Percentiles rank a stretch among this genome's conserved stretches.
Evolutionary conservation across 208 protist genomes (phyloP).

Genomic region (Trypanosoma rangeli): DNA sequence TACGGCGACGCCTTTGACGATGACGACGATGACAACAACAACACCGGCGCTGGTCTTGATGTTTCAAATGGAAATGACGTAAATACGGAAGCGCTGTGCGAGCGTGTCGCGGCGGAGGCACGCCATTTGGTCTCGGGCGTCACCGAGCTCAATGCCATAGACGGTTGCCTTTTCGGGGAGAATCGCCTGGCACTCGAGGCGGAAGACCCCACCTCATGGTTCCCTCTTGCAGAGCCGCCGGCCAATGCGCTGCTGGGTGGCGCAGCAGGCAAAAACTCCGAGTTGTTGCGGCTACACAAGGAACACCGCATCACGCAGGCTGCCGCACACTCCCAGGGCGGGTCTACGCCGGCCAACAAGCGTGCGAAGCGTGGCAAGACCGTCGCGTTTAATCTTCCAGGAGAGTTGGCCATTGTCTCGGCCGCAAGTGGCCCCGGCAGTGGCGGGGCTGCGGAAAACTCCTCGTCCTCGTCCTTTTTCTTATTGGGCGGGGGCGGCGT

Average conservation of each 20-base stretch:
- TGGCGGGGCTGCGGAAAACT: constrained; percentile 11
- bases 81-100: constrained; percentile 12
- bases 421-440: neutral
- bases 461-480: constrained; percentile 6
- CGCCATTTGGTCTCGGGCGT: constrained; percentile 64
- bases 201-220: constrained; percentile 74
- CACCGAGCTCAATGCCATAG: constrained; percentile 64
- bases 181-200: constrained; percentile 76
- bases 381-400: constrained; percentile 62
- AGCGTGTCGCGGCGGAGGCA: constrained; percentile 38
- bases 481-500: constrained; percentile 15
- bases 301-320: constrained; percentile 46
- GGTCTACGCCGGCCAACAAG: constrained; percentile 28
- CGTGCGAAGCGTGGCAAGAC: constrained; percentile 55
- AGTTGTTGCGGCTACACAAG: constrained; percentile 60
- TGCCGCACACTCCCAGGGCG: neutral
- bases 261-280: constrained; percentile 36
- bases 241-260: constrained; percentile 29
- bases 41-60: neutral
- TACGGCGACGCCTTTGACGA: constrained; percentile 27
- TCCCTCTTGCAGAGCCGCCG: constrained; percentile 50
- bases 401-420: constrained; percentile 14
- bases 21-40: constrained; percentile 26
- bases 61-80: constrained; percentile 6
- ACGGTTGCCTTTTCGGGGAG: constrained; percentile 43